Percentiles rank a stretch among this genome's conserved stretches.
These are phyloP conservation scores for Yarrowia sp. DNA, from an alignment of 805 yeast species.

Conservation along the genomic window DNA sequence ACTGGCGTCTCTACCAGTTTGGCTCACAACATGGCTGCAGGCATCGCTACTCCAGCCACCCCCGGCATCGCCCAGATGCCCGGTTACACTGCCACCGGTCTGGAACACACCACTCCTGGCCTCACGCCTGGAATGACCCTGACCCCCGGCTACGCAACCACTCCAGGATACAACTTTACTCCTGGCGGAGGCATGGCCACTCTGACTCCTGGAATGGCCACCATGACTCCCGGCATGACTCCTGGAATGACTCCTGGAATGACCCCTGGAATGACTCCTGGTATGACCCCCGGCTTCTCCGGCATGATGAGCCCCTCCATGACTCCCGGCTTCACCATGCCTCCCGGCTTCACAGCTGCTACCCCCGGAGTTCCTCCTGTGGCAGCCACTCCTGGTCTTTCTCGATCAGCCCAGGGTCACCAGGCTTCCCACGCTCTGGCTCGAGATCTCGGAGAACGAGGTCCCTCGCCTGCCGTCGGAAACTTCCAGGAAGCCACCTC, in stretches of 20 bases:
- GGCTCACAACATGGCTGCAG: conserved; percentile 21
- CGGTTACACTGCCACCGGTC: conserved; percentile 32
- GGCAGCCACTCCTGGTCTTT: conserved; percentile 5
- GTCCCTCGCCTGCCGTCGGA: conserved; percentile 13
- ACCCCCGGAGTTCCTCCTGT: conserved; percentile 10
- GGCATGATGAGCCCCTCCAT: conserved; percentile 13
- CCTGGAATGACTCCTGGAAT: conserved; percentile 14
- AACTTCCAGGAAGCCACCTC: conserved; percentile 19
- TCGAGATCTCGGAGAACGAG: conserved; percentile 32
- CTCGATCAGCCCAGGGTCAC: conserved; percentile 21
- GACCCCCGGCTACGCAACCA: conserved; percentile 30
- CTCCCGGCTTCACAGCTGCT: conserved; percentile 9
- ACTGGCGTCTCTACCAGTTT: conserved; percentile 9
- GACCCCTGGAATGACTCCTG: conserved; percentile 4
- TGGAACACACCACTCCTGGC: conserved; percentile 31
- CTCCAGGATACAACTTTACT: conserved; percentile 6
- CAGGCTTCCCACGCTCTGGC: conserved; percentile 6
- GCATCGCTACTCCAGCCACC: conserved; percentile 23
- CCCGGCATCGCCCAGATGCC: conserved; percentile 27
- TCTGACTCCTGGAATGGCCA: conserved; percentile 5
- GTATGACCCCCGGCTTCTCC: not conserved
- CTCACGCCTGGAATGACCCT: conserved; percentile 23
- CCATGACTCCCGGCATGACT: conserved; percentile 13
- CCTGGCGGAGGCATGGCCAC: conserved; percentile 8
- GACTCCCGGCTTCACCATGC: conserved; percentile 15